Percentiles rank a stretch among this genome's conserved stretches.
phyloP scores from a whole-genome alignment of 2,329 filamentous ascomycete genomes.

The Monilinia aucupariae region DNA sequence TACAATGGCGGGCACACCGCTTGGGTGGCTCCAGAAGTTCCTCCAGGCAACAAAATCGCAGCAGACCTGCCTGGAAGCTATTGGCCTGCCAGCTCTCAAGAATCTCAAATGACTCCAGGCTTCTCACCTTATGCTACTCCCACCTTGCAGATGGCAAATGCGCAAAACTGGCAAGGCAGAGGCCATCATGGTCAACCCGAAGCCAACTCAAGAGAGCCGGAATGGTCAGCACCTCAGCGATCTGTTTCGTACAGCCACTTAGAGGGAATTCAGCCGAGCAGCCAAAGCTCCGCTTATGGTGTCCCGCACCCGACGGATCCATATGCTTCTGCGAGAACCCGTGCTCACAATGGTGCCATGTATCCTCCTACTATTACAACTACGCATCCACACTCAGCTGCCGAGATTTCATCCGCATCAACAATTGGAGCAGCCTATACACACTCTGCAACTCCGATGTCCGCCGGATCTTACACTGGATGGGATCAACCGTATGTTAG shows the following conservation, averaged over 20 bases:
- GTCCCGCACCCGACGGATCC: conserved; percentile 17
- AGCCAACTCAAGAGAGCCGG: conserved; percentile 29
- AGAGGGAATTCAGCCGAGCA: conserved; percentile 30
- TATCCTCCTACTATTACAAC: conserved; percentile 31
- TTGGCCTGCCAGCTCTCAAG: conserved; percentile 48
- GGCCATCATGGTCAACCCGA: conserved; percentile 30
- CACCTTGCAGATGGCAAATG: conserved; percentile 33
- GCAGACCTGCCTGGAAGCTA: conserved; percentile 39
- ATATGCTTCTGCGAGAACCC: conserved; percentile 9
- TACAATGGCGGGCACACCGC: conserved; percentile 29
- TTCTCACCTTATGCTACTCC: conserved; percentile 45
- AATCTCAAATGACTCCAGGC: conserved; percentile 46
- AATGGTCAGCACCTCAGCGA: conserved; percentile 34
- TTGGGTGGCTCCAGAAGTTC: conserved; percentile 33
- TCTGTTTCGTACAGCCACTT: conserved; percentile 35
- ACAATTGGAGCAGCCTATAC: conserved; percentile 25
- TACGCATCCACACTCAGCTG: conserved; percentile 21
- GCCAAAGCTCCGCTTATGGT: conserved; percentile 28
- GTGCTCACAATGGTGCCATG: conserved; percentile 21
- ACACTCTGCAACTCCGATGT: conserved; percentile 20
- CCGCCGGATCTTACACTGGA: conserved; percentile 24
- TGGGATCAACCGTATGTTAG: conserved; percentile 30
- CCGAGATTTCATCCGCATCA: conserved; percentile 25
- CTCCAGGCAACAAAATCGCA: conserved; percentile 37
- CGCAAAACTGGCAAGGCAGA: conserved; percentile 31